These are phyloP conservation scores for Haplosporangium gracile DNA, from an alignment of 192 early-diverging fungal species.

Conservation along the genomic window DNA sequence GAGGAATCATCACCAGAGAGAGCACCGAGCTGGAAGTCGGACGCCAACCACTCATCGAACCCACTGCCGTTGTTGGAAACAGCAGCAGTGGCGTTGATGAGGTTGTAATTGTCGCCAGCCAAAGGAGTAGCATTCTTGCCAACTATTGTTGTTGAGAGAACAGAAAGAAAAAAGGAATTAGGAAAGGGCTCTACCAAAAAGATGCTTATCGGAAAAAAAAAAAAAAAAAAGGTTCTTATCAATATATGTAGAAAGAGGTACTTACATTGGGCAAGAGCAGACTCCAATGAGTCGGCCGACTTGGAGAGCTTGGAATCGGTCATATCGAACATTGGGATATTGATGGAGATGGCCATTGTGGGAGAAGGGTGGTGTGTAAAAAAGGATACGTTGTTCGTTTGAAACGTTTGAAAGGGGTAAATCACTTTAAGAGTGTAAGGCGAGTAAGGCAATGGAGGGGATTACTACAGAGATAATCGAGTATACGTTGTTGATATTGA, in stretches of 20 bases:
- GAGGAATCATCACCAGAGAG: constrained; percentile 42
- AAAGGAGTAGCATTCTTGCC: constrained; percentile 40
- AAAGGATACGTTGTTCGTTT: background rate
- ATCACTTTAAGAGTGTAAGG: constrained; percentile 49
- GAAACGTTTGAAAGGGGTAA: constrained; percentile 1
- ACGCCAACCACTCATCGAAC: constrained; percentile 52
- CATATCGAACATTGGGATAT: constrained; percentile 46
- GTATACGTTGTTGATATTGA: constrained; percentile 17
- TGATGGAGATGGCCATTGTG: constrained; percentile 41
- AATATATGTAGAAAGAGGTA: background rate
- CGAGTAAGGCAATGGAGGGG: constrained; percentile 20
- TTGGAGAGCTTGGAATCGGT: constrained; percentile 50
- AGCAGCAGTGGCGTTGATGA: constrained; percentile 3
- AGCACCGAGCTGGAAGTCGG: constrained; percentile 47
- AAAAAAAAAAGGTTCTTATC: background rate
- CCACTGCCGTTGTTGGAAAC: constrained; percentile 39
- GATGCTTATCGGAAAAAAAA: background rate
- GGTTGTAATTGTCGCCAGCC: constrained; percentile 16
- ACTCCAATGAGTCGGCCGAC: constrained; percentile 47
- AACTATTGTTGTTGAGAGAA: constrained; percentile 7
- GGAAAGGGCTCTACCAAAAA: background rate
- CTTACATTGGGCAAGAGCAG: constrained; percentile 54
- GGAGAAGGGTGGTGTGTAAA: background rate
- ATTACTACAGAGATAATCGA: constrained; percentile 39
- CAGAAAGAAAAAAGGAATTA: background rate